Percentiles rank a stretch among this genome's conserved stretches.
phyloP scores from a whole-genome alignment of 257 asterid species.

The Solanum piurae region DNA sequence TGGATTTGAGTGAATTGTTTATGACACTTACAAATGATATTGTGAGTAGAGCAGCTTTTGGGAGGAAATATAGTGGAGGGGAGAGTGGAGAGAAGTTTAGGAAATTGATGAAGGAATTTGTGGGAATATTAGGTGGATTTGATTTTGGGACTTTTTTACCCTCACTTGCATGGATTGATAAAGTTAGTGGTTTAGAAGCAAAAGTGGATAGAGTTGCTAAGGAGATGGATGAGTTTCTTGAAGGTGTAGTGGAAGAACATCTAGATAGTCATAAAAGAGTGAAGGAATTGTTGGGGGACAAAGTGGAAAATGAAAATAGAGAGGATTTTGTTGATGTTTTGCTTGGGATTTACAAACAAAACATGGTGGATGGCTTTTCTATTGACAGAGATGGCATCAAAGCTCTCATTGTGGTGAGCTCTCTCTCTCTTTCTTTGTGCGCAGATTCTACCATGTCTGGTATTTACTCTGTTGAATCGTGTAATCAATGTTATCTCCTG shows the following conservation, averaged over 20 bases:
- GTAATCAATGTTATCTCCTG: too few relatives aligned
- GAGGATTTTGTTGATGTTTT: conserved; percentile 37
- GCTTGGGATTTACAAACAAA: conserved; percentile 19
- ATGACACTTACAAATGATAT: conserved; percentile 22
- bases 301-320: background rate
- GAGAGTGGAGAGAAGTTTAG: conserved; percentile 21
- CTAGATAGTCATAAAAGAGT: background rate
- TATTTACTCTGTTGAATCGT: background rate
- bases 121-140: conserved; percentile 11
- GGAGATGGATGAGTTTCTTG: conserved; percentile 26
- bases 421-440: too few relatives aligned
- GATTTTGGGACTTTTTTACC: conserved; percentile 27
- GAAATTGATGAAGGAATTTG: conserved; percentile 9
- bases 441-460: too few relatives aligned
- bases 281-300: background rate
- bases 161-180: conserved; percentile 29
- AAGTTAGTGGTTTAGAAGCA: conserved; percentile 15
- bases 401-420: background rate
- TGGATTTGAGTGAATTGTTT: conserved; percentile 21
- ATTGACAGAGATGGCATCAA: background rate
- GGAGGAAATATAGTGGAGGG: conserved; percentile 22
- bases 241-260: conserved; percentile 19
- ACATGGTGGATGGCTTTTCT: background rate
- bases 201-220: conserved; percentile 18
- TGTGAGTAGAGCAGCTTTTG: conserved; percentile 29